Evolutionary conservation across 1,284 basidiomycete species (phyloP).

Genomic region (Moniliella sp.): DNA sequence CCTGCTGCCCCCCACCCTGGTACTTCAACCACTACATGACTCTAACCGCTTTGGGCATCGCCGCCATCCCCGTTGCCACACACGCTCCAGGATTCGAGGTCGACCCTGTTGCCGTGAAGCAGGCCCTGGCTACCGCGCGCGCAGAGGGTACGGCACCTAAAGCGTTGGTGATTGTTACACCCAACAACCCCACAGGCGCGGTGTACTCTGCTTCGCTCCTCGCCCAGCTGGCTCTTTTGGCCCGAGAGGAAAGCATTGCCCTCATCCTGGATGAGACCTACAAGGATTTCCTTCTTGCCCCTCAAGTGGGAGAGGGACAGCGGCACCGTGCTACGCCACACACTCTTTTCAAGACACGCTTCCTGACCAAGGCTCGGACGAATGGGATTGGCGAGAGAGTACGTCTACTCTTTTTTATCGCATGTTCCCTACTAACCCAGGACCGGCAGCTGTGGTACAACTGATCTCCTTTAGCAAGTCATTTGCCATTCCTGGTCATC

Average conservation of each 20-base stretch:
- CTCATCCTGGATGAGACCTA: slow-evolving; percentile 50
- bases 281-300: slow-evolving; percentile 50
- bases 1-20: slow-evolving; percentile 57
- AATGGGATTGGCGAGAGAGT: no score
- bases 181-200: slow-evolving; percentile 50
- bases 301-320: slow-evolving; percentile 6
- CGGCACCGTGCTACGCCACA: slow-evolving; percentile 39
- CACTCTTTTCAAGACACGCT: slow-evolving; percentile 36
- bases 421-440: slow-evolving; percentile 9
- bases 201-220: slow-evolving; percentile 47
- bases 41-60: slow-evolving; percentile 36
- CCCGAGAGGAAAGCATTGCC: slow-evolving; percentile 43
- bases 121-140: no score
- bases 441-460: slow-evolving; percentile 7
- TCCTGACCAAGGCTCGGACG: slow-evolving; percentile 41
- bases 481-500: slow-evolving; percentile 63
- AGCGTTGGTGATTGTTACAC: slow-evolving; percentile 42
- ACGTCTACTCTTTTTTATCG: slow-evolving; percentile 49
- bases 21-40: slow-evolving; percentile 41
- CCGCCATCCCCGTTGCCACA: slow-evolving; percentile 45
- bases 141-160: no score
- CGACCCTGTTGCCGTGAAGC: not conserved
- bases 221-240: slow-evolving; percentile 45
- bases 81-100: slow-evolving; percentile 44
- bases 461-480: slow-evolving; percentile 42